Base-by-base conservation (phyloP, 805 yeast genomes). In the Wickerhamomyces strasburgensis region DNA sequence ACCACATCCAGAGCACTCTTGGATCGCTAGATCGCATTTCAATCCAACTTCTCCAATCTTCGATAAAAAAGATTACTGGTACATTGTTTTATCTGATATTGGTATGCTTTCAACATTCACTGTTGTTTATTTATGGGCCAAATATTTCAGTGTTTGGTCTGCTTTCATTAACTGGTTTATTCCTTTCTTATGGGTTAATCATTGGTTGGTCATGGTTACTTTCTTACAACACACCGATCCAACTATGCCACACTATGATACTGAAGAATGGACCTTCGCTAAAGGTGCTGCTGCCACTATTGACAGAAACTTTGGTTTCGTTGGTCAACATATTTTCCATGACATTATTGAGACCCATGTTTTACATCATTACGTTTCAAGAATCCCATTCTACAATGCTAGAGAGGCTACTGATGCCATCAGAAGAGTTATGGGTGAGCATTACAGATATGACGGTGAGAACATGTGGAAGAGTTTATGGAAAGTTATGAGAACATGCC, bases 291-390 rank as follows among this genome's bases (percentile, higher is more conserved):
- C 81, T 44, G 74, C 80, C 31, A 76, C 83, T 26, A 73, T 76
- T 44, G 83, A 76, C 56, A 66, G 82, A 58, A 67, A 76, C 45
- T 75, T 68, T 54, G 81, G 81, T 9, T 73, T 76, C 42, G 56
- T 76, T 37, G 83, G 81, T 39, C 71, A 74, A 58, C 75, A 76
- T 70, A 68, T 84, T 54, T 81, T 85, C 78, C 95, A 86, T 62
- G 94, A 83, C 60, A 86, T 86, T 54, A 84, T 85, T 55, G 95
- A 86, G 66, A 86, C 95, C 36, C 95, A 86, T 58, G 95, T 86
- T 35, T 70, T 82, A 52, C 95, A 86, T 66, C 95, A 86, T 64
- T 86, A 75, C 61, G 79, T 75, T 46, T 80, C 89, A 10, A 70
- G 94, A 61, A 84, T 86, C 49, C 95, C 95, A 31, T 85, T 85